A percentile compares a stretch with the other conserved stretches of the same genome.
phyloP scores from a whole-genome alignment of 73 alveolate species.

The Paramecium biaurelia region DNA sequence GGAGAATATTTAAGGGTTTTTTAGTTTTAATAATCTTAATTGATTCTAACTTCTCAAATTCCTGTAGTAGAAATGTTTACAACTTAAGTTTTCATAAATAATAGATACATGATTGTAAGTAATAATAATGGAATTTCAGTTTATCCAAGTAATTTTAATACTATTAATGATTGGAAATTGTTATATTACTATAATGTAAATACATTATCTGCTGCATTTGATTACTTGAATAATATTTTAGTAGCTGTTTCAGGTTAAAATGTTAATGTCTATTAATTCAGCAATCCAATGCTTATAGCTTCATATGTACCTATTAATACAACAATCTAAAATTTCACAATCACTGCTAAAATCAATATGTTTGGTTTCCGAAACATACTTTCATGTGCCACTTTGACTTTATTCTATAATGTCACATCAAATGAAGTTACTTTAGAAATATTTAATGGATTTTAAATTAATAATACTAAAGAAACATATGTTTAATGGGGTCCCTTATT shows the following conservation, averaged over 20 bases:
- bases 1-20: background rate
- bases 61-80: background rate
- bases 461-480: background rate
- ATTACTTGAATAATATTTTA: background rate
- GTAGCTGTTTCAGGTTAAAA: background rate
- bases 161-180: background rate
- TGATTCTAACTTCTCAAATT: background rate
- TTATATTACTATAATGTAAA: background rate
- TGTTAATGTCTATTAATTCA: background rate
- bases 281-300: background rate
- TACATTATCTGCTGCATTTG: background rate
- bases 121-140: background rate
- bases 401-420: background rate
- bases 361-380: background rate
- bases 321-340: background rate
- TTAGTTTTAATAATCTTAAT: background rate
- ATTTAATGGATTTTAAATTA: background rate
- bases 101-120: background rate
- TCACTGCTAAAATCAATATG: background rate
- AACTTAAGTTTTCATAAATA: background rate
- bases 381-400: background rate
- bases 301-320: background rate
- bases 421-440: background rate
- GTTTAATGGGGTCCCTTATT: background rate
- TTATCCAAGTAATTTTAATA: background rate